These are phyloP conservation scores for Pneumocystis jirovecii DNA, from an alignment of 1,139 yeast species.

Conservation along the genomic window DNA sequence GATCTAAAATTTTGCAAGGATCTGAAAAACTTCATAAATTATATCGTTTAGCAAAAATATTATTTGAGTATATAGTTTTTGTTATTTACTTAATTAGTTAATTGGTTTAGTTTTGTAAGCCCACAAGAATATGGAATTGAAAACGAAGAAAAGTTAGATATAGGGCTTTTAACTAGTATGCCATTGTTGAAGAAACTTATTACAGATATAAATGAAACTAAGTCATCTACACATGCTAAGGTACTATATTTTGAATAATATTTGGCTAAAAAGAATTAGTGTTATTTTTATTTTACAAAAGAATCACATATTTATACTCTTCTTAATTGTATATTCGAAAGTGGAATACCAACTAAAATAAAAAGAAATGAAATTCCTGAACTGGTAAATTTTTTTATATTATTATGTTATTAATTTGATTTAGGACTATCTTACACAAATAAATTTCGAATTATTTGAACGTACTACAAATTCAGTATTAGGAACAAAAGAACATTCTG, in stretches of 20 bases:
- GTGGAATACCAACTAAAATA: constrained; percentile 87
- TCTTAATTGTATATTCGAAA: constrained; percentile 76
- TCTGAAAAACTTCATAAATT: constrained; percentile 48
- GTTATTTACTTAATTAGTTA: too few species aligned
- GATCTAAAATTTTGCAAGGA: constrained; percentile 11
- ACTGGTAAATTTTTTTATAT: constrained; percentile 30
- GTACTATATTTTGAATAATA: constrained; percentile 78
- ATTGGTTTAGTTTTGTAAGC: constrained; percentile 49
- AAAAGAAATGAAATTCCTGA: constrained; percentile 93
- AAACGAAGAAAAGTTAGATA: constrained; percentile 87
- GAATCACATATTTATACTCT: constrained; percentile 94
- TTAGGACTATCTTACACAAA: constrained; percentile 71
- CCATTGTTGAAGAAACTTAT: constrained; percentile 86
- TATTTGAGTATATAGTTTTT: constrained; percentile 43
- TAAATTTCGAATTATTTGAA: constrained; percentile 85
- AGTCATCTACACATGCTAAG: constrained; percentile 62
- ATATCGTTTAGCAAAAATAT: constrained; percentile 75
- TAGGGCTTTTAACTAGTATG: constrained; percentile 83
- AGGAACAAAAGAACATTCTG: constrained; percentile 69
- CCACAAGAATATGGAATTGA: constrained; percentile 98
- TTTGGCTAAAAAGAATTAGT: background rate
- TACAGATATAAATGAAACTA: constrained; percentile 65
- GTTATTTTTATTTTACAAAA: background rate
- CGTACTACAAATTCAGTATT: constrained; percentile 23
- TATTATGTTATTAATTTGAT: background rate